phyloP scores from a whole-genome alignment of 148 eudicot species.

The Fagopyrum esculentum region DNA sequence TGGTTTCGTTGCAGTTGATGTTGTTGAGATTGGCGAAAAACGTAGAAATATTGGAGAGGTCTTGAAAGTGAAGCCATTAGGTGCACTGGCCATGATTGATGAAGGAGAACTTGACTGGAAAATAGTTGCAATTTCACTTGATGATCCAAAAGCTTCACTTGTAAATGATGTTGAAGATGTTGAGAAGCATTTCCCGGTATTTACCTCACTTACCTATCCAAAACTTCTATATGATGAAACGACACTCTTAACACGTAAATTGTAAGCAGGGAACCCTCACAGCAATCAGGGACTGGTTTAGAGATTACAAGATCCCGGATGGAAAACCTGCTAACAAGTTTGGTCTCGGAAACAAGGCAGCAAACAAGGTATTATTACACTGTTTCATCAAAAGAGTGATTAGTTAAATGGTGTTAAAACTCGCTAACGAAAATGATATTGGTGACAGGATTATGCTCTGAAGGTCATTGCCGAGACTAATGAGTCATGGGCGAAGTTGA shows the following conservation, averaged over 20 bases:
- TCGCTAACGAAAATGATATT: background rate
- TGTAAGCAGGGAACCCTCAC: constrained; percentile 75
- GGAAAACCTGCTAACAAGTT: constrained; percentile 97
- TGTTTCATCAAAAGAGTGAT: background rate
- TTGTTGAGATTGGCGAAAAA: constrained; percentile 91
- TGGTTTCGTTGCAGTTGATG: constrained; percentile 55
- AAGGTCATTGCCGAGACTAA: constrained; percentile 87
- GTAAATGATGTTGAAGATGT: constrained; percentile 91
- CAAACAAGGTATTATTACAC: constrained; percentile 70
- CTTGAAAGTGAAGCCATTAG: constrained; percentile 85
- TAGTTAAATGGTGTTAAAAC: background rate
- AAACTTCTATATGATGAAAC: too few relatives aligned
- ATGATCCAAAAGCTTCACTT: constrained; percentile 93
- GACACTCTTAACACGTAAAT: background rate
- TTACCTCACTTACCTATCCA: too few relatives aligned
- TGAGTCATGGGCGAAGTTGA: constrained; percentile 89
- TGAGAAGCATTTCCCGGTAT: constrained; percentile 97
- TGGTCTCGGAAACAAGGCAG: constrained; percentile 93
- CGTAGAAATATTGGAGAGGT: constrained; percentile 74
- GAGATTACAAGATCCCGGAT: constrained; percentile 97
- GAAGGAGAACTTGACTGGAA: constrained; percentile 99
- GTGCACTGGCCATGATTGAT: constrained; percentile 95
- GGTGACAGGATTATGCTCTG: constrained; percentile 76
- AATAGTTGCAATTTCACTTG: constrained; percentile 87
- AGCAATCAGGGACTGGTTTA: constrained; percentile 97